Conservation (phyloP, 805 yeast species). For the Pichia gijzeniarum region DNA sequence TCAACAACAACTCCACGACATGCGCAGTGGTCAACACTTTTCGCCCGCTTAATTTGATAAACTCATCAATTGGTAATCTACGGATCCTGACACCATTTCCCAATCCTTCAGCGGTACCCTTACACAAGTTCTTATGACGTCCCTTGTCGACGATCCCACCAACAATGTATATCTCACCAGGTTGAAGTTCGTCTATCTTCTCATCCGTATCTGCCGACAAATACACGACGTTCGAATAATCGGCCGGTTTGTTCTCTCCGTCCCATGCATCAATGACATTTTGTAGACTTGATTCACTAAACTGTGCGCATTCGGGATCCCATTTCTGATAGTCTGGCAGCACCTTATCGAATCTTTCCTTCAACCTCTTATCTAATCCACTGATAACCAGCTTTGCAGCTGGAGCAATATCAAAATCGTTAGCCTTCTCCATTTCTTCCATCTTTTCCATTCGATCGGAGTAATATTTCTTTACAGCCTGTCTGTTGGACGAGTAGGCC, state of each 20-base stretch:
- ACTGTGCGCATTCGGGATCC: conserved; percentile 48
- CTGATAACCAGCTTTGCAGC: conserved; percentile 55
- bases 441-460: conserved; percentile 1
- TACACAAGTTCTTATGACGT: conserved; percentile 74
- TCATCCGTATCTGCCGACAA: conserved; percentile 85
- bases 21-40: conserved; percentile 90
- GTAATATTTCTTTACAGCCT: conserved; percentile 37
- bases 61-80: conserved; percentile 82
- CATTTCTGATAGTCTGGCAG: conserved; percentile 58
- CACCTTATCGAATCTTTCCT: conserved; percentile 59
- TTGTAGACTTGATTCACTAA: conserved; percentile 36
- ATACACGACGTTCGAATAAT: conserved; percentile 47
- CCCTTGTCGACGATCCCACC: conserved; percentile 98
- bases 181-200: conserved; percentile 53
- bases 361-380: conserved; percentile 59
- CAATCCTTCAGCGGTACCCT: conserved; percentile 67
- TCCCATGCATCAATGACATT: conserved; percentile 24
- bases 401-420: conserved; percentile 8
- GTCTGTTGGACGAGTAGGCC: conserved; percentile 69
- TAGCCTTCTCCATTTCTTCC: neutral
- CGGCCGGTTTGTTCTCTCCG: conserved; percentile 35
- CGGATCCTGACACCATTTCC: conserved; percentile 56
- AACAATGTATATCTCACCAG: conserved; percentile 71
- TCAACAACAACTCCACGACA: conserved; percentile 80
- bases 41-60: conserved; percentile 75